Base-by-base conservation (phyloP, 176 grass and related monocot species). In the Dendrocalamus sinicus region DNA sequence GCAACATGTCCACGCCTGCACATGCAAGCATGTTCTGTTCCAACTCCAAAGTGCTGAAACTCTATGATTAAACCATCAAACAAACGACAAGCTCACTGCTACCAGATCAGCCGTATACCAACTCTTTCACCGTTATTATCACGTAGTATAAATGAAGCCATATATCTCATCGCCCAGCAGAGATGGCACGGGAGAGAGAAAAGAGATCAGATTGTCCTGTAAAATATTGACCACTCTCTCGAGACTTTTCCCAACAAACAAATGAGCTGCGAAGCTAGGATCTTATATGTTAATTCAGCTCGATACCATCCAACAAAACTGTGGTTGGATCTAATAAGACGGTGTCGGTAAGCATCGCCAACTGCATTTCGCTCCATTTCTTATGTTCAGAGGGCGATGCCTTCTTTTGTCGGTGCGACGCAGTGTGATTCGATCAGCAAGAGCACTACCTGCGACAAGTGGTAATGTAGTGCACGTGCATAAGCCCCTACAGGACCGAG, bases 381-480 rank as follows among this genome's bases (percentile, higher is more conserved):
- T 4, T 40, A 7, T 9, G 40, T 17, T 71, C 8, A 20, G 53
- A 52, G 57, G 48, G 55, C 14, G 16, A 69, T 24, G 79, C 60
- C 20, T 69, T 45, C 8, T 28, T 41, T 2, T 73, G 85, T 80
- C 68, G 68, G 77, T 87, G 85, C 20, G 45, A 44, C 40, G 66
- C 14, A 43, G n/a, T 20, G 45, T 48, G 26, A 3, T 37, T 71
- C 40, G 40, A 26, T 78, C 70, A 61, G 53, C 53, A 20, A 8
- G 8, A 20, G 17, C 19, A 55, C 17, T 8, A 20, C 53, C 53
- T 8, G 17, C 53, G 19, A 55, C 53, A 72, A 83, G 63, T 71
- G 72, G 41, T 20, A 39, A 77, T 77, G 75, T 45, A 53, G 53
- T 20, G 17, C 51, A 53, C 44, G 15, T 53, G 51, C 51, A 2